Base-by-base conservation (phyloP, 2,329 filamentous ascomycete species). In the Myriosclerotinia curreyana region DNA sequence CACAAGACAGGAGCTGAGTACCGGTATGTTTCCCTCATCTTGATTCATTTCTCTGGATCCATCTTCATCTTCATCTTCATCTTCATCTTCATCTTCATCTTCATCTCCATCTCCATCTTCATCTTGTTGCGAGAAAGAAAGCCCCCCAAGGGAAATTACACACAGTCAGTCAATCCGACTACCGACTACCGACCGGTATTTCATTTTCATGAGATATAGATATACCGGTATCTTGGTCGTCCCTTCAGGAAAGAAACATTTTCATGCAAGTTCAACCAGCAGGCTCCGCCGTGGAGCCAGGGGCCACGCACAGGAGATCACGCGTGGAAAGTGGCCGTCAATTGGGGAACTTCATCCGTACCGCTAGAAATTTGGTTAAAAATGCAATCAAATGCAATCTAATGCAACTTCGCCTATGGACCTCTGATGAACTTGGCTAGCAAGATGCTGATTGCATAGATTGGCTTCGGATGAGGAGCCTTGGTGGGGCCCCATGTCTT, bases 401-500 rank as follows among this genome's bases (percentile, higher is more conserved):
- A 48, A 48, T 59, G 44, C 44, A 58, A 58, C 28, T 22, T 56
- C 54, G 54, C 25, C 20, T 56, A 22, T 31, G 40, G 28, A 46
- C 4, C 40, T 34, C 28, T 15, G 28, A 31, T 56, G 54, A 46
- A 55, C 17, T 34, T 25, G 22, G 25, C 28, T 34, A 31, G 36
- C 31, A 36, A 36, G 42, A 58, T 46, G 2, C 42, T 48, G 3
- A 7, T 48, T 58, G 28, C 20, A 36, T 36, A 48, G 14, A 25
- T 58, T 22, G 40, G 42, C n/a, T 25, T 55, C 8, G 12, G 22
- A 28, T 28, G 52, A 20, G 42, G 55, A 58, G 31, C 42, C 42
- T 25, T 48, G 48, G 55, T n/a, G 55, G 55, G 55, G 55, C 55
- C 55, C 55, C 55, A 48, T 49, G 55, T 59, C 55, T 59, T 48